Base-by-base conservation (phyloP, 2,329 filamentous ascomycete genomes). In the Alternaria longipes region DNA sequence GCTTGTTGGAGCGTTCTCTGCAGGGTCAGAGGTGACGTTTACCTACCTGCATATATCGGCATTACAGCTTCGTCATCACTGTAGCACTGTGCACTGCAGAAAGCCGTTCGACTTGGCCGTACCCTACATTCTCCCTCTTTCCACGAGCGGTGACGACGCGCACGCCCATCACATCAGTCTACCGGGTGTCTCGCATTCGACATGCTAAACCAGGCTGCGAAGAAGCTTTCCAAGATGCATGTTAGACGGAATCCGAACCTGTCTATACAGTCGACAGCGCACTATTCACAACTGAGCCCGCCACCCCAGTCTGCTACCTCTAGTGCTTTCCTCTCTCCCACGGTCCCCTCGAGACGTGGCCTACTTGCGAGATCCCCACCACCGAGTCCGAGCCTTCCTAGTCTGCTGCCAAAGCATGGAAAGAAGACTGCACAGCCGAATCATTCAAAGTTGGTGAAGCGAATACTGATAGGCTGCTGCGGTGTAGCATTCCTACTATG, bases 361-460 rank as follows among this genome's bases (percentile, higher is more conserved):
- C 34, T 89, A 70, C 87, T 91, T 64, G 84, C 91, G 68, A 89
- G 87, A 76, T 89, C 87, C 26, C 91, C 90, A 26, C 89, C 90
- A 4, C 86, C 86, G 34, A 94, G 89, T 2, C 91, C 90, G 2
- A 87, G 87, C 64, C 85, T 93, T 51, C 91, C 90, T 12, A 88
- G 87, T 14, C 83, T 91, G 54, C 82, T 90, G 36, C 88, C 88
- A 14, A 85, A 89, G 63, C 87, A 87, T 72, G 86, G 89, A 72
- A 89, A 90, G 78, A 85, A 87, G 50, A 82, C 83, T 20, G 80
- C 82, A 44, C 81, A 85, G n/a, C 80, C 86, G 50, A 85, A 85
- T 54, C 71, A 78, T 36, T 67, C 86, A 5, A 86, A 86, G 59
- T 83, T 86, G 58, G 80, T 89, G 16, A 76, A 90, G 60, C 84